phyloP scores from a whole-genome alignment of 305 asterid genomes.

The Rubia tinctorum region DNA sequence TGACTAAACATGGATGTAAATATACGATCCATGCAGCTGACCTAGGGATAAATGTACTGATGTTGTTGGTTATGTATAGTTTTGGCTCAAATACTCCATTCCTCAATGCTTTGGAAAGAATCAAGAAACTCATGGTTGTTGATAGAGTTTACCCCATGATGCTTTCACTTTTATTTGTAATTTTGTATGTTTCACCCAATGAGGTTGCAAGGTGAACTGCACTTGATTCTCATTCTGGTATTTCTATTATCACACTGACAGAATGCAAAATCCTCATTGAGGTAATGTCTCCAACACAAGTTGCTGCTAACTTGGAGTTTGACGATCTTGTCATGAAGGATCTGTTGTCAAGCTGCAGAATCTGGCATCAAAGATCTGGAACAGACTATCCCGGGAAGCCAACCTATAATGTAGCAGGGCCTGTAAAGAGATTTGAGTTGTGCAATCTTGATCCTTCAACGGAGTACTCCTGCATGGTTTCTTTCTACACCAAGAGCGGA shows the following conservation, averaged over 20 bases:
- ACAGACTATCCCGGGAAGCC: constrained; percentile 42
- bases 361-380: constrained; percentile 58
- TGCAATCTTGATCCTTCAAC: constrained; percentile 47
- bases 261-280: constrained; percentile 30
- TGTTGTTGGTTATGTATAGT: neutral
- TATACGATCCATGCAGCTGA: neutral
- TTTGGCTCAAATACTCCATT: neutral
- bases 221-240: neutral
- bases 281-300: constrained; percentile 30
- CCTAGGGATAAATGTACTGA: neutral
- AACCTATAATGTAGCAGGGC: constrained; percentile 33
- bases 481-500: constrained; percentile 28
- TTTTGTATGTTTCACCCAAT: neutral
- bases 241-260: constrained; percentile 5
- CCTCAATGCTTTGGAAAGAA: neutral
- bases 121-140: neutral
- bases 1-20: neutral
- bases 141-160: neutral
- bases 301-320: constrained; percentile 26
- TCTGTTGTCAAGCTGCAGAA: constrained; percentile 27
- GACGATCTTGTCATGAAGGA: constrained; percentile 21
- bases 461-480: constrained; percentile 45
- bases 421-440: constrained; percentile 41
- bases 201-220: neutral
- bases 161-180: neutral